phyloP scores from a whole-genome alignment of 441 rosid genomes.

The Metrosideros polymorpha region DNA sequence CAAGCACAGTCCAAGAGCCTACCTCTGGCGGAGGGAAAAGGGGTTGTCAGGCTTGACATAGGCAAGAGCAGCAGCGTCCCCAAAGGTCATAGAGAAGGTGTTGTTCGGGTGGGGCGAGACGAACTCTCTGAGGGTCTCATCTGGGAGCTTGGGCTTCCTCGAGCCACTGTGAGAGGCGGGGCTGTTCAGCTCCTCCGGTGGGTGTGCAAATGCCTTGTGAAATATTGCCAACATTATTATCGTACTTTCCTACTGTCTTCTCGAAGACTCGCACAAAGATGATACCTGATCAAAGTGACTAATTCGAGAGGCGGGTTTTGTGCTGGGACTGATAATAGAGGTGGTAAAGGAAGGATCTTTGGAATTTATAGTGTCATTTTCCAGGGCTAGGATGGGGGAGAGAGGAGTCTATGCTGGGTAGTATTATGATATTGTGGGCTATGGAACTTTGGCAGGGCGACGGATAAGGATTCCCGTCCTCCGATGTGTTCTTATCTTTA shows the following conservation, averaged over 20 bases:
- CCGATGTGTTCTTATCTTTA: constrained; percentile 30
- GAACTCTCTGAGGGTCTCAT: constrained; percentile 49
- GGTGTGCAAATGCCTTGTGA: constrained; percentile 58
- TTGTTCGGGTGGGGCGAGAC: constrained; percentile 39
- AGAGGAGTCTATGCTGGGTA: background rate
- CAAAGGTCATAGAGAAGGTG: constrained; percentile 54
- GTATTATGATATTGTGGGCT: background rate
- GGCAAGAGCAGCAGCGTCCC: constrained; percentile 52
- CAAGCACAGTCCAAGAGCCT: background rate
- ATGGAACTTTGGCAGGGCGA: constrained; percentile 3
- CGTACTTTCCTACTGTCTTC: background rate
- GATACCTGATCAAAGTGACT: background rate
- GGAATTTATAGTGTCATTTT: background rate
- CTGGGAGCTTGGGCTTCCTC: constrained; percentile 44
- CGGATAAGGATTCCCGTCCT: constrained; percentile 39
- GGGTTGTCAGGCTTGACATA: constrained; percentile 29
- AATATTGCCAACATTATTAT: constrained; percentile 72
- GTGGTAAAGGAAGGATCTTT: background rate
- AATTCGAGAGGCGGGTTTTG: background rate
- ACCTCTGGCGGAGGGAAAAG: constrained; percentile 42
- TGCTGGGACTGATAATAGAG: background rate
- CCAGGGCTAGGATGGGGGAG: background rate
- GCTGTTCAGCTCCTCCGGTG: constrained; percentile 85
- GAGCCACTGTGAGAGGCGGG: constrained; percentile 55
- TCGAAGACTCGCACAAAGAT: background rate